Evolutionary conservation across 441 rosid species (phyloP), one percentile per base, ranked within the genome.

Genomic region (Biscutella laevigata): DNA sequence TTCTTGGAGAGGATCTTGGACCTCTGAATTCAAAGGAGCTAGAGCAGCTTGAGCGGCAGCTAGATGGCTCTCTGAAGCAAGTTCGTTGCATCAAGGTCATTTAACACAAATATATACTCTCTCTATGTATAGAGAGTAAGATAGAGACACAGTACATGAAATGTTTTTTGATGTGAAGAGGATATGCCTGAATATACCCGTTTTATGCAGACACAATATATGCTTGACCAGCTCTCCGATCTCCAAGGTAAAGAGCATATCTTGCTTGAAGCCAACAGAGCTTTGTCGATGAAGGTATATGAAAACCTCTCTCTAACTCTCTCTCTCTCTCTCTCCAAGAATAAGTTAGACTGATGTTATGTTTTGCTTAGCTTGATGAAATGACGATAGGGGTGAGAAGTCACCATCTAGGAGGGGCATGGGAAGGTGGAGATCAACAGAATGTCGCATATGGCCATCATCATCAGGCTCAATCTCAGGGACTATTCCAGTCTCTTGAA

Each of bases 221-320:
- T 91, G 98, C 91, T 91, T 41, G 98, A 91, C 68, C 96, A 88
- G 70, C 89, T 92, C 35, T 53, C 82, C 47, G 95, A 92, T 77
- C 94, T 92, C 64, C 96, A 86, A 65, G 80, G 68, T 56, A 88
- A 84, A 87, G 98, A 84, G 60, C 89, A 88, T 27, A 37, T 82
- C 69, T 56, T 92, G 69, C 74, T 88, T 50, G 96, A 92, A 66
- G 78, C 98, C 40, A 92, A 92, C 55, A 75, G 96, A 57, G 79
- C 92, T 59, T 67, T 92, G 71, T 58, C 86, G 37, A 68, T 86
- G 26, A 92, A 86, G 96, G 96, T 92, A 75, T 20, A 47, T 14
- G n/a, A 7, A 32, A 12, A n/a, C 44, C n/a, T 34, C 24, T 13
- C 26, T 53, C 52, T 33, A 17, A 1, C 1, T 17, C 34, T 38